These are phyloP conservation scores for Nakazawaea populi DNA, from an alignment of 805 yeast species.

Conservation along the genomic window DNA sequence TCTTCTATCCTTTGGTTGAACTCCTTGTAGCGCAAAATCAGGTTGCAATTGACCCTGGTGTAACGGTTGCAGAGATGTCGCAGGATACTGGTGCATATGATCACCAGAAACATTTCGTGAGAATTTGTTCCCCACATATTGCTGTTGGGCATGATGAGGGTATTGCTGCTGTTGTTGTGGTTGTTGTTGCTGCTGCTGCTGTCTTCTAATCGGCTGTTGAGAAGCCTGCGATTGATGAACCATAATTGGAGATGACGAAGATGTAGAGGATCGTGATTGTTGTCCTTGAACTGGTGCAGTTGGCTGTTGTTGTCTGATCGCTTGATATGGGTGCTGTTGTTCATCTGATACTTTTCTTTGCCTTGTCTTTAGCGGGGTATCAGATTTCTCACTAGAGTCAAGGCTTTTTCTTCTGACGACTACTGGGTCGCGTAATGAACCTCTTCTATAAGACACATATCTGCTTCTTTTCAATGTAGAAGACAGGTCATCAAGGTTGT, in stretches of 20 bases:
- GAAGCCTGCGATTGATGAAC: no score
- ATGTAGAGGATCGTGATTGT: constrained; percentile 1
- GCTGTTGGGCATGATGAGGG: constrained; percentile 11
- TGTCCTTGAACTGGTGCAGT: constrained; percentile 11
- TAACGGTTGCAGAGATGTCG: constrained; percentile 2
- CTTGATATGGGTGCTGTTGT: constrained; percentile 3
- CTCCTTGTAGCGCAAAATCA: not conserved
- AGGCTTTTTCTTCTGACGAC: not conserved
- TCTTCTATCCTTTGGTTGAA: constrained; percentile 1
- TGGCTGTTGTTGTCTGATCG: constrained; percentile 11
- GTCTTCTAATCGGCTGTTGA: no score
- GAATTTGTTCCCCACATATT: not conserved
- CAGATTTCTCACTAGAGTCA: constrained; percentile 10
- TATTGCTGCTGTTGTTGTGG: constrained; percentile 6
- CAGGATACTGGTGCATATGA: not conserved
- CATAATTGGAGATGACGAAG: not conserved
- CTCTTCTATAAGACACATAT: constrained; percentile 45
- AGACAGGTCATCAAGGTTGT: not conserved
- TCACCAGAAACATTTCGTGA: not conserved
- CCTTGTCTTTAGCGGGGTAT: not conserved
- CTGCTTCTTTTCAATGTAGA: constrained; percentile 33
- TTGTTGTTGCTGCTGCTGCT: not conserved
- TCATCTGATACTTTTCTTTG: constrained; percentile 12
- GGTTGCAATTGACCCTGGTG: constrained; percentile 10
- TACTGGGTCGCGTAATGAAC: constrained; percentile 15